Evolutionary conservation across 345 rosid species (phyloP), one percentile per base, ranked within the genome.

Genomic region (Brassica rapa): DNA sequence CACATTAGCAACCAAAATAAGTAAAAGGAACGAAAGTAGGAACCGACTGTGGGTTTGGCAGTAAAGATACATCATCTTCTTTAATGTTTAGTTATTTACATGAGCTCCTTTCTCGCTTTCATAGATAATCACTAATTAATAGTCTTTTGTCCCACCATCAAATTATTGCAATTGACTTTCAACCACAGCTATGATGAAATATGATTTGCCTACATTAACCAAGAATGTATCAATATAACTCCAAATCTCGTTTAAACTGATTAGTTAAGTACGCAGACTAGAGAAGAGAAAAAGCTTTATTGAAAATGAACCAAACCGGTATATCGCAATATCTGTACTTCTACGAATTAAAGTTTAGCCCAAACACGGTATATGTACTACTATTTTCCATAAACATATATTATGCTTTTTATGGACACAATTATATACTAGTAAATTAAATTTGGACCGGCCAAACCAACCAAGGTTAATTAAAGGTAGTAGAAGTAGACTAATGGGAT

Each of bases 21-120:
- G 27, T 56, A 65, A 71, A 43, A 78, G 49, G 62, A 71, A 77
- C 66, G 62, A 21, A 49, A 68, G 78, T 73, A 74, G 82, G 64
- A 68, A 67, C 57, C 64, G 67, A 79, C 69, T 23, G 62, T 57
- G 77, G 68, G 72, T 71, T 78, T 41, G 77, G 81, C 81, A 56
- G 66, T 71, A 78, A 78, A 66, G 73, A 66, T 41, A n/a, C 71
- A 66, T 59, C 29, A 11, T 66, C 73, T 78, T 41, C 33, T 63
- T 19, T 71, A 55, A 55, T 70, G 19, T 37, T 77, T 37, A 15
- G 23, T 55, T 57, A 5, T 8, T 43, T 72, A 57, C 77, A 72
- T 12, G 39, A 62, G 27, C 32, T 61, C 72, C 29, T 71, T 65
- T 30, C 14, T 78, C 11, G 8, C 55, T 16, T 78, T 78, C 62